Base-by-base conservation (phyloP, 1,139 yeast genomes). In the Geotrichum australiense region DNA sequence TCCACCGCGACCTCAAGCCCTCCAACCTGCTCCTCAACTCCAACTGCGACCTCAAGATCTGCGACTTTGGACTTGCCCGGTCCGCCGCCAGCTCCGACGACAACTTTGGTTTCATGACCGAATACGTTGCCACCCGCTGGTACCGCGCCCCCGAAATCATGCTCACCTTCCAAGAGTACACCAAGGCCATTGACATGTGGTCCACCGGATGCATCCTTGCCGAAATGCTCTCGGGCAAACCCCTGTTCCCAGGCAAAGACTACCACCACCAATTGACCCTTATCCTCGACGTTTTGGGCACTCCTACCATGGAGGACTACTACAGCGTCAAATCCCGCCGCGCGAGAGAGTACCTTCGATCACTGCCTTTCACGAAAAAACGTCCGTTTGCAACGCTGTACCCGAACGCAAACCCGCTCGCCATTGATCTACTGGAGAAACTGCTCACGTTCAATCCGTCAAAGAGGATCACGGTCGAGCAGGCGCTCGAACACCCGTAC, bases 61-160 rank as follows among this genome's bases (percentile, higher is more conserved):
- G 97, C 63, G 98, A 91, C 62, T 91, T 91, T 64, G 98, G 98
- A 0, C 71, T 91, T 31, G 96, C 97, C 1, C 69, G 97, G 45
- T 63, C 76, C 34, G 65, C 69, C 12, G 68, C 73, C 5, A 63
- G 72, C 48, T 69, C 69, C 42, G 78, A 74, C 48, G 78, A 75
- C 57, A 77, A 76, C 54, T 73, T 76, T 47, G 82, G 89, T 32
- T 78, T 79, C 59, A 74, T 91, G 83, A 91, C 98, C 3, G 97
- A 91, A 63, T 91, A 91, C 59, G 97, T 91, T 40, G 97, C 97
- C 6, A 91, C 98, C 4, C 69, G 97, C 54, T 89, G 97, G 97
- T 89, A 89, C 63, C 69, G 97, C 41, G 97, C 97, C 1, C 97
- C 97, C 0, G 97, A 89, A 58, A 89, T 89, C 59, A 89, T 89